These are phyloP conservation scores for Ogataea ganodermae DNA, from an alignment of 805 yeast species.

Conservation along the genomic window DNA sequence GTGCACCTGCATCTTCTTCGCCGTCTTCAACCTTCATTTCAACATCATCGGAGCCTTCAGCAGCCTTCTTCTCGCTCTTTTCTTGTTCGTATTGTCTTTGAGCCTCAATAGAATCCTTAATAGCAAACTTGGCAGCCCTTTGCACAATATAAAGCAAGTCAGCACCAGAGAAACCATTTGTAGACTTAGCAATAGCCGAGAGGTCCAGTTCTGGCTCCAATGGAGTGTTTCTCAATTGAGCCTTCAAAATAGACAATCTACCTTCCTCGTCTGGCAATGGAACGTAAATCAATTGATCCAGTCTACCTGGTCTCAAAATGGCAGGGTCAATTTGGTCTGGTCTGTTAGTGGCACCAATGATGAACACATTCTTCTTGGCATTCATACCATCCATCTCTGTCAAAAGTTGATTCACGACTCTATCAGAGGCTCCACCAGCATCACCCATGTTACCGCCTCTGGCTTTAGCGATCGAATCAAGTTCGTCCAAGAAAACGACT, in stretches of 20 bases:
- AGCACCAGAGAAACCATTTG: conserved; percentile 99
- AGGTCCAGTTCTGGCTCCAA: conserved; percentile 95
- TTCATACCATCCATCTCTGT: conserved; percentile 99
- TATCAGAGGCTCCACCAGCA: conserved; percentile 96
- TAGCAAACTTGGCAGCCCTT: conserved; percentile 98
- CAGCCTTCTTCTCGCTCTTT: conserved; percentile 53
- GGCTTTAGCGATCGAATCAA: conserved; percentile 96
- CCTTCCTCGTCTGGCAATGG: conserved; percentile 97
- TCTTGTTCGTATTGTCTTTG: conserved; percentile 48
- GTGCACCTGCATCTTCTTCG: conserved; percentile 61
- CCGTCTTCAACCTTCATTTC: conserved; percentile 36
- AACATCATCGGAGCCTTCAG: conserved; percentile 42
- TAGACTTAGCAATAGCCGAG: conserved; percentile 83
- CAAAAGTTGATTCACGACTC: conserved; percentile 92
- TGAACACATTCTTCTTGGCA: conserved; percentile 97
- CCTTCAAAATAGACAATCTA: conserved; percentile 87
- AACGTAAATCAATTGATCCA: conserved; percentile 96
- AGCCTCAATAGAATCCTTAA: conserved; percentile 96
- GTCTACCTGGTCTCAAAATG: conserved; percentile 96
- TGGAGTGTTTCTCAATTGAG: conserved; percentile 98
- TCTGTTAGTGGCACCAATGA: conserved; percentile 98
- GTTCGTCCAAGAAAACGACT: conserved; percentile 96
- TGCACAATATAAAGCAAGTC: conserved; percentile 96
- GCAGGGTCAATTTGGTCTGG: conserved; percentile 99
- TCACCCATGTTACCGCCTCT: conserved; percentile 92